Evolutionary conservation across 139 green algal species (phyloP).

Genomic region (Chlorella sorokiniana): DNA sequence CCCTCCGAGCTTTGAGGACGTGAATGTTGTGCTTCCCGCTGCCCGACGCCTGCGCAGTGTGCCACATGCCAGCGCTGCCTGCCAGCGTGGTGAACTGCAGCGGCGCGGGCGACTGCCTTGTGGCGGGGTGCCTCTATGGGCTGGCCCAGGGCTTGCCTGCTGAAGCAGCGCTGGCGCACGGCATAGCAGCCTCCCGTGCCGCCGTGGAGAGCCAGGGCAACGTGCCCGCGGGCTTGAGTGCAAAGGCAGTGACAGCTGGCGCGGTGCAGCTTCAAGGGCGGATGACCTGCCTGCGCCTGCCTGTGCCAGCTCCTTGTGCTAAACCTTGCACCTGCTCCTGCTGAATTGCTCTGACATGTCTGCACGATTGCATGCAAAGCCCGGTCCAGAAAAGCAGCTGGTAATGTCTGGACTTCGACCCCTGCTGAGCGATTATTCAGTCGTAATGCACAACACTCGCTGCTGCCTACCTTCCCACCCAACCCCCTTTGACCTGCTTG

Average conservation of each 20-base stretch:
- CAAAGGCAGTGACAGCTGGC: background rate
- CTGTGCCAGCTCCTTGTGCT: background rate
- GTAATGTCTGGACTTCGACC: no score
- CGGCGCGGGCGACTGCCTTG: constrained; percentile 64
- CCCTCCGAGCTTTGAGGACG: no score
- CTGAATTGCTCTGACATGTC: background rate
- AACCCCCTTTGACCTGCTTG: no score
- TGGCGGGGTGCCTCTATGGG: constrained; percentile 52
- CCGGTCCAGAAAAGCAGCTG: no score
- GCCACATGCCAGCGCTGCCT: constrained; percentile 43
- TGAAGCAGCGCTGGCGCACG: background rate
- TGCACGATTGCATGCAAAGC: background rate
- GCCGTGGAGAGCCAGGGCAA: constrained; percentile 29
- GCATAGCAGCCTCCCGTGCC: constrained; percentile 9
- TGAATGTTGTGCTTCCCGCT: background rate
- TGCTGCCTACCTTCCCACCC: no score
- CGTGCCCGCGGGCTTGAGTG: background rate
- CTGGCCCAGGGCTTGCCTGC: constrained; percentile 33
- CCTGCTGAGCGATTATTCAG: no score
- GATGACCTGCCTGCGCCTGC: background rate
- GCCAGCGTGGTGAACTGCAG: constrained; percentile 61
- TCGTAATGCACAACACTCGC: no score
- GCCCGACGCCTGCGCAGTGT: constrained; percentile 1
- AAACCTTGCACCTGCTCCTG: background rate
- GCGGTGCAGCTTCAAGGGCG: background rate